Percentiles rank a stretch among this genome's conserved stretches.
These are phyloP conservation scores for Botryotinia convoluta DNA, from an alignment of 2,329 filamentous ascomycete genomes.

Conservation along the genomic window DNA sequence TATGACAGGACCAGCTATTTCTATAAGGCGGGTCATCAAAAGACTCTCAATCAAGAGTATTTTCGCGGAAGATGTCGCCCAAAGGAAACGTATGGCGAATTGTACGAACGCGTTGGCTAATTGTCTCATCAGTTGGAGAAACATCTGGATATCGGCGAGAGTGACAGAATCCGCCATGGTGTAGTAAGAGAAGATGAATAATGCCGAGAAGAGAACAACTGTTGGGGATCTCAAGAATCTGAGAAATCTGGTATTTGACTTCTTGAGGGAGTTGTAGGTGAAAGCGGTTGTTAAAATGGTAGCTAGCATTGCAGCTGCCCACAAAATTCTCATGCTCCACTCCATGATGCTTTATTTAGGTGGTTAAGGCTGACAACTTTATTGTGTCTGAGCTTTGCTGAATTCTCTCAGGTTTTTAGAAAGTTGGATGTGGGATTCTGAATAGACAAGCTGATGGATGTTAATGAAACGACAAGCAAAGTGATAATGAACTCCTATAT, in stretches of 20 bases:
- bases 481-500: background rate
- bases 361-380: no score
- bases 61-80: background rate
- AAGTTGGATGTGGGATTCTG: background rate
- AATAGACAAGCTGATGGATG: background rate
- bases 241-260: background rate
- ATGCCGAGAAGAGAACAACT: background rate
- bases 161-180: background rate
- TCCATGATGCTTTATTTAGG: no score
- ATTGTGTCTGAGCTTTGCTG: background rate
- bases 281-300: background rate
- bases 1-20: background rate
- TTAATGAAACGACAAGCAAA: background rate
- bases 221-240: background rate
- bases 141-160: background rate
- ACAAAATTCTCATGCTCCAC: background rate
- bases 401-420: background rate
- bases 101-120: background rate
- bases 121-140: background rate
- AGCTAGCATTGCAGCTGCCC: background rate
- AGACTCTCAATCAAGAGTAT: background rate
- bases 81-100: no score
- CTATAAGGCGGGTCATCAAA: background rate
- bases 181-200: background rate
- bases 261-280: background rate